Base-by-base conservation (phyloP, 306 rosid genomes). In the Gynostemma pentaphyllum region DNA sequence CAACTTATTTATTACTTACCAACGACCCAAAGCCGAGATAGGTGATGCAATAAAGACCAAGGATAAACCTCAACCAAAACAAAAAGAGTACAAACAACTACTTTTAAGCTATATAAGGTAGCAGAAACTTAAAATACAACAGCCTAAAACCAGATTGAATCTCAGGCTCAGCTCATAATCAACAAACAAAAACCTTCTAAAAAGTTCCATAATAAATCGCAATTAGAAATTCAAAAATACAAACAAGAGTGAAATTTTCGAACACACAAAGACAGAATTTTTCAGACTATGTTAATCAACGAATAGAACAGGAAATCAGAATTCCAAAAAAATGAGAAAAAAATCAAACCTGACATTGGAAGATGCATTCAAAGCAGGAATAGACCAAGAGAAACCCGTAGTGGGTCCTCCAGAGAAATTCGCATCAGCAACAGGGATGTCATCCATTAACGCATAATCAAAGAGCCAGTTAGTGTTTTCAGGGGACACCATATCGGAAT, bases 391-490 rank as follows among this genome's bases (percentile, higher is more conserved):
- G 76, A 91, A 90, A 22, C 72, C 84, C 0, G 94, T 32, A 66
- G 85, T 39, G 19, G 90, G 68, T 7, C 70, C 73, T 7, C 70
- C 73, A n/a, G 78, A 46, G 75, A 87, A 90, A 82, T 64, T 74
- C 12, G 59, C 79, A 39, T 77, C 96, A 1, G 85, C 66, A 53
- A 78, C 91, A 50, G 95, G 64, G 18, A 81, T 74, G 21, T 85
- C 96, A 51, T 91, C 98, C 49, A 91, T 82, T 70, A 91, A 68
- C 13, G 62, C 78, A 42, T 83, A 91, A 72, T 91, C 96, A 77
- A 67, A 83, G 19, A 87, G 76, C 98, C 98, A 91, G 57, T 85
- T 85, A 76, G 80, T 70, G 78, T 72, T 85, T 85, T 91, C 98
- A 55, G 96, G 92, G 65, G 95, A 79, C 47, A 77, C 96, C 98